Percentiles rank a stretch among this genome's conserved stretches.
Conservation (phyloP, 2,329 filamentous ascomycete species). For the Paecilomyces dactylethromorphus region DNA sequence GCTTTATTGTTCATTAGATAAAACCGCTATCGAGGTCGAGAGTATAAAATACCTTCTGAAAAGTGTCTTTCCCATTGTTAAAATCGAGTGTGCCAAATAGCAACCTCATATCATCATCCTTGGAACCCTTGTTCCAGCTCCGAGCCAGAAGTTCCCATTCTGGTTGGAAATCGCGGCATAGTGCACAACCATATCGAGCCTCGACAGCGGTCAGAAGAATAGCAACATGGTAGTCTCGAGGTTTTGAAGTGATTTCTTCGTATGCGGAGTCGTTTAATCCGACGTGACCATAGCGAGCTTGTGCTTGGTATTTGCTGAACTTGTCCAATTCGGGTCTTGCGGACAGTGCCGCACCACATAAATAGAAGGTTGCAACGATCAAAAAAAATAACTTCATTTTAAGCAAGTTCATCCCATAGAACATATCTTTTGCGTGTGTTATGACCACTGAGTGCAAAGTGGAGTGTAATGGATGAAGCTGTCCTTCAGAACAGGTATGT, state of each 20-base stretch:
- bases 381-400: constrained; percentile 28
- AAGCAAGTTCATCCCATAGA: neutral
- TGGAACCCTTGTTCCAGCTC: constrained; percentile 84
- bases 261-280: constrained; percentile 74
- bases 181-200: constrained; percentile 70
- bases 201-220: constrained; percentile 86
- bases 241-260: constrained; percentile 64
- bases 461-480: neutral
- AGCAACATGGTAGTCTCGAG: constrained; percentile 76
- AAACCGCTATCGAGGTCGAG: neutral
- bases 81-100: constrained; percentile 88
- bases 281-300: constrained; percentile 62
- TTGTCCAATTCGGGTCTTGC: constrained; percentile 57
- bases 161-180: constrained; percentile 87
- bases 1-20: constrained; percentile 44
- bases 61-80: constrained; percentile 70
- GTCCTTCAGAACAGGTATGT: neutral
- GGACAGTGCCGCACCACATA: constrained; percentile 20
- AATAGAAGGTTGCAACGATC: constrained; percentile 34
- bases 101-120: constrained; percentile 46
- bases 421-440: neutral
- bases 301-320: constrained; percentile 65
- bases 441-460: neutral
- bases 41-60: constrained; percentile 64
- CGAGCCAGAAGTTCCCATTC: constrained; percentile 85